Evolutionary conservation across 2,329 filamentous ascomycete species (phyloP), one percentile per base, ranked within the genome.

Genomic region (Arthrobotrys megalospora): DNA sequence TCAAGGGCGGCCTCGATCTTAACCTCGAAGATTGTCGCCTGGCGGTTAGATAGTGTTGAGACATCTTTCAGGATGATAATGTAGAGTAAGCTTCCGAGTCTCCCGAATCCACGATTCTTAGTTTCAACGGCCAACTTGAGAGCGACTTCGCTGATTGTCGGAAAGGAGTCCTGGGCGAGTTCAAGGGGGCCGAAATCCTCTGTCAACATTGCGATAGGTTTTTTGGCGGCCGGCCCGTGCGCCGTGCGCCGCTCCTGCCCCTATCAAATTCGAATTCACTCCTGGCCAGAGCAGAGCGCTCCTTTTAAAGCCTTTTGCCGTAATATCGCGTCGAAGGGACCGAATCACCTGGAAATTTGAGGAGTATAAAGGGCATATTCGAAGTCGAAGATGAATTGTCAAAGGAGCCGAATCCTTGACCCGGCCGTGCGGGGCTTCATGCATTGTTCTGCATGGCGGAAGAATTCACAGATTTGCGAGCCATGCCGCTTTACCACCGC

Each of bases 131-230:
- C 73, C 10, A 77, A 38, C n/a, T 28, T 52, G 4, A 55, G 19
- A 5, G 66, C 73, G 24, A 62, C 58, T 11, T 66, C 50, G 28
- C 66, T 67, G 36, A 77, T 48, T 1, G 43, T 52, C 6, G 58
- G 73, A 43, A 77, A 77, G 16, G 62, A 43, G 60, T 77, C 67
- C 50, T 66, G 66, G 32, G 73, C 73, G 6, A 77, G 67, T 28
- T 77, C 60, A 16, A 77, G 60, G 6, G 60, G 55, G 12, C 55
- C 43, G 28, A 60, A 43, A 12, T 65, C 32, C 32, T 34, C 48
- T 21, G 47, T 34, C 21, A 4, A 5, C 72, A 76, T 76, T 34
- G 55, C 19, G 52, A 21, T 6, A 47, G 36, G 38, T 32, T 24
- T 24, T 14, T 14, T 28, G 38, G 10, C 21, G 8, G 45, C 24